Percentiles rank a stretch among this genome's conserved stretches.
These are phyloP conservation scores for Aspergillus sclerotialis DNA, from an alignment of 2,329 filamentous ascomycete genomes.

Conservation along the genomic window DNA sequence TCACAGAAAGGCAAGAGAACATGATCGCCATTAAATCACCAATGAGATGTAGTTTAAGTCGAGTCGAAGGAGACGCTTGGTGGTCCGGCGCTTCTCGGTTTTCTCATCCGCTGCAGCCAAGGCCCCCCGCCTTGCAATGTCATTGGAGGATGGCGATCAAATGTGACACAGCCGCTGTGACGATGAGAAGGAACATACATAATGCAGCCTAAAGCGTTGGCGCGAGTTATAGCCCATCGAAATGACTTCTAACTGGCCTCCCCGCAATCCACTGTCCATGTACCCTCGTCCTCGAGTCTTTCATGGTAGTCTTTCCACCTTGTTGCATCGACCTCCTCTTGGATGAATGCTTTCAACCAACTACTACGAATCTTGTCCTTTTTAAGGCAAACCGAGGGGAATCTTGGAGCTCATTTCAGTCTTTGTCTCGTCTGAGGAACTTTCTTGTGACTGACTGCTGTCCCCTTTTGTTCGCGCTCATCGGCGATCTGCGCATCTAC, in stretches of 20 bases:
- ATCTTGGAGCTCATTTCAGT: no score
- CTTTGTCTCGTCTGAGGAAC: not conserved
- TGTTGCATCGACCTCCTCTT: not conserved
- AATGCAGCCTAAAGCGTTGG: not conserved
- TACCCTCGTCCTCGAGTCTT: not conserved
- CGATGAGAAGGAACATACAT: not conserved
- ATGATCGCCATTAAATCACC: no score
- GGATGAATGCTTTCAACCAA: not conserved
- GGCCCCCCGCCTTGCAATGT: not conserved
- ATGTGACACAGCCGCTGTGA: not conserved
- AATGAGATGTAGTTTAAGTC: no score
- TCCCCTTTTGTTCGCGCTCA: no score
- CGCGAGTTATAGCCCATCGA: not conserved
- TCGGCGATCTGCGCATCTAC: no score
- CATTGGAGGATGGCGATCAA: not conserved
- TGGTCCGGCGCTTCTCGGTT: no score
- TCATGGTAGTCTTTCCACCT: no score
- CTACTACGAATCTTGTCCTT: not conserved
- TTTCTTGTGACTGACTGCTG: not conserved
- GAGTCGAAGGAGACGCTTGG: no score
- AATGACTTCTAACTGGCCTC: not conserved
- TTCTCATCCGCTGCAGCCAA: not conserved
- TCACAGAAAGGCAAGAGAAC: no score
- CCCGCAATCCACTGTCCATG: not conserved
- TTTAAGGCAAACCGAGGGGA: no score